These are phyloP conservation scores for Aspergillus eucalypticola DNA, from an alignment of 2,329 filamentous ascomycete species.

Conservation along the genomic window DNA sequence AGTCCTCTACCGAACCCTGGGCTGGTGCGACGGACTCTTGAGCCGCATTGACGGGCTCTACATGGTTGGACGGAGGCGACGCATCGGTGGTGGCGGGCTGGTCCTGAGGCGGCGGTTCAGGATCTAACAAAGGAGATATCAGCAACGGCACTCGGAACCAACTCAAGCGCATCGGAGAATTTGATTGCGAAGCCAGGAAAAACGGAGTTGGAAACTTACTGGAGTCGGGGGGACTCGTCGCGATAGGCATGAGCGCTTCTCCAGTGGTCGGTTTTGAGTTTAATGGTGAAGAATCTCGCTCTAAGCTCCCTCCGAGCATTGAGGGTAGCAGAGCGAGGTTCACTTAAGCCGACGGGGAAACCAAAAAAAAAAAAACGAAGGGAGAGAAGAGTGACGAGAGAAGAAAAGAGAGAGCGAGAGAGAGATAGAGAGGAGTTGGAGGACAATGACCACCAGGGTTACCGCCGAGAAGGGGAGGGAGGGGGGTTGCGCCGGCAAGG, in stretches of 20 bases:
- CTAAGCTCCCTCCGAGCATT: slow-evolving; percentile 38
- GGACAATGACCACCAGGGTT: slow-evolving; percentile 24
- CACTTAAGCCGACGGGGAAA: slow-evolving; percentile 9
- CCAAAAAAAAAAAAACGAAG: slow-evolving; percentile 14
- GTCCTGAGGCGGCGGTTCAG: slow-evolving; percentile 27
- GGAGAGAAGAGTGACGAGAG: slow-evolving; percentile 11
- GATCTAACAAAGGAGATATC: slow-evolving; percentile 22
- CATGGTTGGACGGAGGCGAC: slow-evolving; percentile 22
- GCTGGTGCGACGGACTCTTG: slow-evolving; percentile 19
- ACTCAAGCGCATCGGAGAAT: slow-evolving; percentile 4
- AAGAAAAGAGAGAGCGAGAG: not conserved
- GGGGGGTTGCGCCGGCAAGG: slow-evolving; percentile 13
- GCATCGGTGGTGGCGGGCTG: slow-evolving; percentile 24
- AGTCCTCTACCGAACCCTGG: slow-evolving; percentile 17
- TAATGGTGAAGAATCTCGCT: slow-evolving; percentile 33
- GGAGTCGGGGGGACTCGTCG: slow-evolving; percentile 27
- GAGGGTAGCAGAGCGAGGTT: slow-evolving; percentile 30
- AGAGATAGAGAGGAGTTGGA: slow-evolving; percentile 6
- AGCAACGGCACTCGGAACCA: slow-evolving; percentile 13
- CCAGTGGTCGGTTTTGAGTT: slow-evolving; percentile 31
- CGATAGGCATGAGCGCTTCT: slow-evolving; percentile 38
- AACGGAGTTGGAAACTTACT: slow-evolving; percentile 26
- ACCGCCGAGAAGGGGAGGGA: slow-evolving; percentile 23
- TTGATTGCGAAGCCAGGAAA: not conserved
- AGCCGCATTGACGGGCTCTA: slow-evolving; percentile 17